phyloP scores from a whole-genome alignment of 2,329 filamentous ascomycete genomes.

The Monilinia polystroma region DNA sequence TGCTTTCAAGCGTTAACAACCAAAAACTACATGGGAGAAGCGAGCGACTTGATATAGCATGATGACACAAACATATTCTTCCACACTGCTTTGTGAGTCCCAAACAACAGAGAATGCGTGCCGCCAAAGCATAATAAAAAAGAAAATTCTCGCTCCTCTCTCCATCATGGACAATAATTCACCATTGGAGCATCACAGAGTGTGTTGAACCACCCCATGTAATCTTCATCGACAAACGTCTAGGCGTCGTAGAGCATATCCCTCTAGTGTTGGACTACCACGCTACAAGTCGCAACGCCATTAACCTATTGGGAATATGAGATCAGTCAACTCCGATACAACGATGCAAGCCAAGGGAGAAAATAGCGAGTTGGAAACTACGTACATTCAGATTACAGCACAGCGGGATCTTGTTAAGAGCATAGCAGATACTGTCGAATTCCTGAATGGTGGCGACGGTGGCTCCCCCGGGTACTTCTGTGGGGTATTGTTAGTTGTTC shows the following conservation, averaged over 20 bases:
- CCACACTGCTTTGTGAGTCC: not conserved
- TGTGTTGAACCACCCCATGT: not conserved
- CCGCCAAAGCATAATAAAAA: not conserved
- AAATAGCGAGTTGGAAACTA: not conserved
- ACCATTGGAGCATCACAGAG: too few species aligned
- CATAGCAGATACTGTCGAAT: not conserved
- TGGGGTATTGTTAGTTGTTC: not conserved
- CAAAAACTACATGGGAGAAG: not conserved
- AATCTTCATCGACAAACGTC: not conserved
- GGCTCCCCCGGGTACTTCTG: not conserved
- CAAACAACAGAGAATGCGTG: not conserved
- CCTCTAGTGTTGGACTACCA: not conserved
- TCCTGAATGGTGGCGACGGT: not conserved
- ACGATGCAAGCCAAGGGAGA: too few species aligned
- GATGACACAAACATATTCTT: not conserved
- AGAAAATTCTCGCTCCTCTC: not conserved
- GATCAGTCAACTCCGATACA: not conserved
- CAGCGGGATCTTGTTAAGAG: not conserved
- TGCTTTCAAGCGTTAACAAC: not conserved
- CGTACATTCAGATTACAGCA: not conserved
- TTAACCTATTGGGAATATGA: not conserved
- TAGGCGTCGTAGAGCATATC: not conserved
- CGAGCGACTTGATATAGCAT: not conserved
- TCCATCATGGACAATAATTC: not conserved
- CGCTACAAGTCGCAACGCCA: not conserved